Evolutionary conservation across 768 basidiomycete species (phyloP).

Genomic region (Lactarius psammicola): DNA sequence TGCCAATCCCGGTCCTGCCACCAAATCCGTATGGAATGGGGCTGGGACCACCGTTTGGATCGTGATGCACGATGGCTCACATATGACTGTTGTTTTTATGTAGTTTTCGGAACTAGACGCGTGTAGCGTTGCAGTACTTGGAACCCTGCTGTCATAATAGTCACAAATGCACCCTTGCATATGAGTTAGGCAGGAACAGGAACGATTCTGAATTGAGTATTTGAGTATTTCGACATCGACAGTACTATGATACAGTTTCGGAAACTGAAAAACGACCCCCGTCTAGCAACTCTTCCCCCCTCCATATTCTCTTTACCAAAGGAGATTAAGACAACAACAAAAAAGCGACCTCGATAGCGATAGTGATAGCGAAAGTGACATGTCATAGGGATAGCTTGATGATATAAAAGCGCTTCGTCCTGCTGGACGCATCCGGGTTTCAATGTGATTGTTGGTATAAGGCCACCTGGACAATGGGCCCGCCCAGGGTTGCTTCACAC

Average conservation of each 20-base stretch:
- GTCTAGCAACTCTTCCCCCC: no score
- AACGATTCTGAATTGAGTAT: not conserved
- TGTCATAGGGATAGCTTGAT: no score
- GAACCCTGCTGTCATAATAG: no score
- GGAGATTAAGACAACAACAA: no score
- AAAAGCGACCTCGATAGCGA: no score
- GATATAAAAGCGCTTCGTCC: no score
- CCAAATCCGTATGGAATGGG: constrained; percentile 24
- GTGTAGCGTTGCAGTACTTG: not conserved
- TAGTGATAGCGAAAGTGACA: no score
- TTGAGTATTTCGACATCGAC: not conserved
- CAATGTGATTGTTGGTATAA: no score
- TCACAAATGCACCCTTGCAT: not conserved
- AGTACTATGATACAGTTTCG: not conserved
- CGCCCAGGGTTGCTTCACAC: not conserved
- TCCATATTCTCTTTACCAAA: no score
- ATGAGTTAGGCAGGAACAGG: no score
- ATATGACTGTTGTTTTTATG: not conserved
- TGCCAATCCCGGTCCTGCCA: constrained; percentile 11
- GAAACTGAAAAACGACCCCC: no score
- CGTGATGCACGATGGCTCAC: constrained; percentile 6
- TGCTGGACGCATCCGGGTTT: no score
- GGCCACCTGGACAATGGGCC: not conserved
- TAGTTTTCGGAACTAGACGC: not conserved
- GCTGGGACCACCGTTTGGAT: constrained; percentile 20